Conservation (phyloP, 805 yeast genomes). For the Barnettozyma siamensis region DNA sequence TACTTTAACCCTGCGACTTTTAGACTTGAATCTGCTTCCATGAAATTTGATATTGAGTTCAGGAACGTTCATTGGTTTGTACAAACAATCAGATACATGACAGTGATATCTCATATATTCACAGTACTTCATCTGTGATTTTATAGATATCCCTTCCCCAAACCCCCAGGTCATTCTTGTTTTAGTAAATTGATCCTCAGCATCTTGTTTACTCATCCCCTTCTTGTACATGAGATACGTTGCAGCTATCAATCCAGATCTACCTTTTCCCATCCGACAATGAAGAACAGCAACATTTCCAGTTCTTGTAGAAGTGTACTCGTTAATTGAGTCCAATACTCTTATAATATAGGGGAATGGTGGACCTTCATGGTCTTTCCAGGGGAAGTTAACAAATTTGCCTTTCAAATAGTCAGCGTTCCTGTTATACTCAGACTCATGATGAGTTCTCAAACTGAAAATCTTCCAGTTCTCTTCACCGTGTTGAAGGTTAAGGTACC, state of each 20-base stretch:
- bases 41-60: constrained; percentile 1
- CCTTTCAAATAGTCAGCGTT: constrained; percentile 1
- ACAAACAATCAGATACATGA: background rate
- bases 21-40: constrained; percentile 3
- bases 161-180: constrained; percentile 51
- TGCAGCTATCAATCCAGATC: constrained; percentile 74
- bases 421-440: constrained; percentile 33
- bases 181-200: constrained; percentile 46
- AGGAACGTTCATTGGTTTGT: background rate
- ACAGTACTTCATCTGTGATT: constrained; percentile 63
- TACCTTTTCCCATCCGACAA: constrained; percentile 88
- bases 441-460: constrained; percentile 66
- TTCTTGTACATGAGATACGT: constrained; percentile 58
- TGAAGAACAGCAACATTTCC: constrained; percentile 64
- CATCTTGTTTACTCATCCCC: constrained; percentile 36
- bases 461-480: constrained; percentile 56
- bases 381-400: constrained; percentile 35
- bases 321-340: constrained; percentile 40
- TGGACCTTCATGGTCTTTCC: constrained; percentile 77
- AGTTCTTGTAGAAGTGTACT: constrained; percentile 30
- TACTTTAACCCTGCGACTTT: background rate
- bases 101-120: constrained; percentile 36
- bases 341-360: constrained; percentile 46
- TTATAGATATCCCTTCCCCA: constrained; percentile 65
- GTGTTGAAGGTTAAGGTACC: constrained; percentile 41